Conservation (phyloP, 805 yeast genomes). For the Dipodascus geniculatus region DNA sequence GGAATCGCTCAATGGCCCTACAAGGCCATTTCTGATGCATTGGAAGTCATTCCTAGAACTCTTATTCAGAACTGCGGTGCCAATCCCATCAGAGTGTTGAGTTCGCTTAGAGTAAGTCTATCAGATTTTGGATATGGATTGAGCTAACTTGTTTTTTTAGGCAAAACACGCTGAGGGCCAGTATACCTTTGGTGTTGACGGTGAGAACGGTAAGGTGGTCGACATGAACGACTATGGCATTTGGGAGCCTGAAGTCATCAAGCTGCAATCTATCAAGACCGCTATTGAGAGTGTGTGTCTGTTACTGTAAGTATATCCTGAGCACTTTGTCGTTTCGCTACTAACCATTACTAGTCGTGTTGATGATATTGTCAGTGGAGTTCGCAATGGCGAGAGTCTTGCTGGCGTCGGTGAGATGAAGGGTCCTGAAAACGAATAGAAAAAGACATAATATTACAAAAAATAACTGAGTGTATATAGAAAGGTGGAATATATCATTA, state of each 20-base stretch:
- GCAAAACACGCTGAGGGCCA: constrained; percentile 88
- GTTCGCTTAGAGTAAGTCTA: constrained; percentile 52
- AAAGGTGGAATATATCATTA: too few relatives aligned
- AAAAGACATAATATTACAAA: background rate
- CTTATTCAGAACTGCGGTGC: constrained; percentile 97
- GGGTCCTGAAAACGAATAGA: background rate
- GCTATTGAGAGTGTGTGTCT: constrained; percentile 95
- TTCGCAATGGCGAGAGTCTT: constrained; percentile 34
- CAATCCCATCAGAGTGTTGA: constrained; percentile 77
- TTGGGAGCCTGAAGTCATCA: constrained; percentile 99
- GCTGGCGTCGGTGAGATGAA: background rate
- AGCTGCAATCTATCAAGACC: constrained; percentile 94
- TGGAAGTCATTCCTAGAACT: constrained; percentile 97
- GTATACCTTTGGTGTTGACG: constrained; percentile 83
- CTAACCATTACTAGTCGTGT: constrained; percentile 44
- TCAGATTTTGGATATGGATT: too few relatives aligned
- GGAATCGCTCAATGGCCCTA: constrained; percentile 98
- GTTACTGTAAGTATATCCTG: constrained; percentile 34
- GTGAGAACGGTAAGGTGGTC: constrained; percentile 85
- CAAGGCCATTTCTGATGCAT: constrained; percentile 96
- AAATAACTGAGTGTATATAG: background rate
- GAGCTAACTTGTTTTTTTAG: constrained; percentile 22
- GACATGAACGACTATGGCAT: constrained; percentile 94
- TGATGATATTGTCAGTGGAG: constrained; percentile 96
- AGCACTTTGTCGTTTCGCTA: background rate